phyloP scores from a whole-genome alignment of 2,329 filamentous ascomycete genomes.

The Pseudocercospora eumusae region DNA sequence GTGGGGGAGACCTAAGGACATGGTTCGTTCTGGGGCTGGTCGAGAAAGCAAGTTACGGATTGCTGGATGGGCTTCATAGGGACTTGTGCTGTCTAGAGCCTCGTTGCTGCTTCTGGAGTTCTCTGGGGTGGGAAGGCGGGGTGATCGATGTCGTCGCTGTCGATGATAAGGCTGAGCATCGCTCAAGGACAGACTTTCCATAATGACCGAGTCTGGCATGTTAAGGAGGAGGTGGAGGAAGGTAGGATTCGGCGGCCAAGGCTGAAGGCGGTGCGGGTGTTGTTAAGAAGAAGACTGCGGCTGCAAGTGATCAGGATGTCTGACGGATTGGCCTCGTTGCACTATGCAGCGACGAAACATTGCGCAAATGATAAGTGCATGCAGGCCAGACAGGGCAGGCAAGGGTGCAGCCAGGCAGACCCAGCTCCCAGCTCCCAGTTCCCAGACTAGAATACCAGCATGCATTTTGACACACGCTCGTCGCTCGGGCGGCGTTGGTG shows the following conservation, averaged over 20 bases:
- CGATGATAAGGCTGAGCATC: constrained; percentile 25
- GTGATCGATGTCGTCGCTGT: constrained; percentile 30
- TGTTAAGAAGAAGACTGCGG: no score
- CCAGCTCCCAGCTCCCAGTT: constrained; percentile 31
- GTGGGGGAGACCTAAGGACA: constrained; percentile 16
- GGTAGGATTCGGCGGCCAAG: constrained; percentile 16
- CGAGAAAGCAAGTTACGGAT: constrained; percentile 16
- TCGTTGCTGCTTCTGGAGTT: constrained; percentile 36
- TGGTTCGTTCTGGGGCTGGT: constrained; percentile 13
- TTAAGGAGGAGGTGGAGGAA: neutral
- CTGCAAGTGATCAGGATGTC: constrained; percentile 30
- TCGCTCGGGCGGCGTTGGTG: constrained; percentile 21
- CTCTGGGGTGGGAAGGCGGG: constrained; percentile 38
- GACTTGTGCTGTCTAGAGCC: constrained; percentile 28
- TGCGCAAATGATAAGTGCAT: constrained; percentile 31
- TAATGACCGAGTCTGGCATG: constrained; percentile 16
- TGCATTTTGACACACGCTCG: constrained; percentile 32
- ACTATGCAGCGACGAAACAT: constrained; percentile 33
- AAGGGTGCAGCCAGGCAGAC: constrained; percentile 28
- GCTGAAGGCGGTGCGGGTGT: no score
- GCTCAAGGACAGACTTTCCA: constrained; percentile 29
- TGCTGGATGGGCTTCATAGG: constrained; percentile 18
- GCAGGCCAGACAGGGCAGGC: no score
- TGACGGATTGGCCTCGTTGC: constrained; percentile 29
- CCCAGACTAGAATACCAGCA: no score